Base-by-base conservation (phyloP, 371 early-diverging fungal genomes). In the Mortierella sp. region DNA sequence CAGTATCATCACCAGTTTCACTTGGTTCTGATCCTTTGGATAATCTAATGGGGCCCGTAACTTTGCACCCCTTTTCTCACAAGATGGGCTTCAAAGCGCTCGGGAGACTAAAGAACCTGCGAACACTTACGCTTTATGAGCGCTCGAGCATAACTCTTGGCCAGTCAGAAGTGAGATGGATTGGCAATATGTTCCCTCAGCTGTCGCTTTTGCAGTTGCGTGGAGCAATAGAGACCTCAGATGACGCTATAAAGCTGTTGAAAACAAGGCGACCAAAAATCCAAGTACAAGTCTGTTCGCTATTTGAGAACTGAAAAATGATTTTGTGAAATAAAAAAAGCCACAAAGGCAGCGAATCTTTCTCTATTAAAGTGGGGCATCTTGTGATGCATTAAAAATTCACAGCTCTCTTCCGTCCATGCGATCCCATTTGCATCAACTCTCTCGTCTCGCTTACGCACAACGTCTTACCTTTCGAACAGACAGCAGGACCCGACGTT, bases 1-100 rank as follows among this genome's bases (percentile, higher is more conserved):
- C 50, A 2, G 50, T 0, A n/a, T n/a, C 50, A n/a, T 16, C 16
- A n/a, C 50, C n/a, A 50, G 16, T n/a, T 50, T 50, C n/a, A 16
- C 8, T 50, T 5, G n/a, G n/a, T 8, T 50, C 50, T 7, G n/a
- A 16, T 3, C 50, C 50, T 50, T n/a, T 21, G 60, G 15, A 59
- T 13, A 5, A 32, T 11, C 22, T 21, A n/a, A 15, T 48, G n/a
- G 43, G 48, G 28, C 41, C 52, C 9, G 50, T 43, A 15, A 28
- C 65, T n/a, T 22, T 80, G 0, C 76, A 75, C 6, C 81, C 81
- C 13, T 80, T 80, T 45, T 65, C 72, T 7, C 50, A 75, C 41
- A 36, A 33, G 16, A 65, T 64, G 53, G 81, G 81, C 1, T 40
- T 80, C 52, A 75, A 75, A 50, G 75, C 81, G 6, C 69, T 80